A percentile compares a stretch with the other conserved stretches of the same genome.
These are phyloP conservation scores for Aspergillus alliaceus DNA, from an alignment of 2,329 filamentous ascomycete species.

Conservation along the genomic window DNA sequence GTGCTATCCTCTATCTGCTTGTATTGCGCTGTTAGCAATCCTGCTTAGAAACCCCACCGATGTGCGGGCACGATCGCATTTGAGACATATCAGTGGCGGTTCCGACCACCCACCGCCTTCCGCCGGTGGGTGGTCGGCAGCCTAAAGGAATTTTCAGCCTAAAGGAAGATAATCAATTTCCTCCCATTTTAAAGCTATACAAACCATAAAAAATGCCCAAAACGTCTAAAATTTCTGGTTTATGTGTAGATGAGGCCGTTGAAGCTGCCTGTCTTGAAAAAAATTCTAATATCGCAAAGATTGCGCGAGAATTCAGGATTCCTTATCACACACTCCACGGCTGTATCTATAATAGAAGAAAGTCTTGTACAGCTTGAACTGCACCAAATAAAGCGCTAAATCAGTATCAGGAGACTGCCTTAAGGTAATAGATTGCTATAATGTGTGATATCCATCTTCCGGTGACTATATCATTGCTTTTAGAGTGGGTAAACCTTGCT, in stretches of 20 bases:
- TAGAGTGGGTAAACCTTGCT: not conserved
- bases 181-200: constrained; percentile 1
- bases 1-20: no score
- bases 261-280: not conserved
- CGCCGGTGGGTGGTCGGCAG: no score
- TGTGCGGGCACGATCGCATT: no score
- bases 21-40: no score
- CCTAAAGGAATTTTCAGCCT: no score
- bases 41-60: no score
- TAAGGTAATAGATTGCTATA: not conserved
- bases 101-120: no score
- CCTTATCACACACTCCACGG: no score
- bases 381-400: not conserved
- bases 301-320: no score
- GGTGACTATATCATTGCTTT: not conserved
- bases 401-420: not conserved
- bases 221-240: not conserved
- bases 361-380: not conserved
- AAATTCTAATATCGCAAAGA: not conserved
- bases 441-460: not conserved
- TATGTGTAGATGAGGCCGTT: not conserved
- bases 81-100: no score
- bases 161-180: no score
- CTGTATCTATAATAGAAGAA: not conserved
- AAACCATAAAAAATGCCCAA: not conserved